Base-by-base conservation (phyloP, 805 yeast genomes). In the Lachancea sp. region DNA sequence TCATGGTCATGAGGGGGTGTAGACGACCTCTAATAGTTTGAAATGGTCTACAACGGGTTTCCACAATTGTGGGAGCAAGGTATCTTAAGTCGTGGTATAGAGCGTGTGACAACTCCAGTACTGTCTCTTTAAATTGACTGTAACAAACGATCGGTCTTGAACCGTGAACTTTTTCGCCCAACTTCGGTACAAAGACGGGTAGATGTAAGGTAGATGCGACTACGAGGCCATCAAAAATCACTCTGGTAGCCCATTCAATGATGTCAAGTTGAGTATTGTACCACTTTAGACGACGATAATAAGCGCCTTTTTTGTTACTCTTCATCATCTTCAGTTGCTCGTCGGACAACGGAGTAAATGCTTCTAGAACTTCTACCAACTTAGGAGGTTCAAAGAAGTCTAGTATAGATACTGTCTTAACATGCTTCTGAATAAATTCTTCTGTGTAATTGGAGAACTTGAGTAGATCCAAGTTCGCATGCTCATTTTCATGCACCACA, bases 21-120 rank as follows among this genome's bases (percentile, higher is more conserved):
- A 90, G 69, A 57, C 94, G 79, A 6, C 97, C 98, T 15, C 95
- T 86, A 21, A 90, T 77, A 3, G 97, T 87, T 67, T 92, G 99
- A 59, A 83, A 89, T 36, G 80, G 80, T 48, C 97, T 75, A 9
- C 83, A 92, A 46, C 85, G 71, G 1, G 94, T 77, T 60, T 89
- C 96, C 46, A 75, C 71, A 17, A 90, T 77, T 12, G 86, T 76
- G 4, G 97, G 95, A 0, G 92, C 90, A 50, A 92, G 67, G 8
- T 85, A 75, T 34, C 87, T 71, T 45, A 77, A 70, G 53, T 89
- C 94, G 21, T 66, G 65, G 48, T 75, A 69, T 32, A 89, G 67
- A 48, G 83, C 81, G 46, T 84, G 87, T 2, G 86, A 69, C 23
- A 60, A 29, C 42, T 81, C 86, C 40, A 88, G 73, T 30, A 92